Base-by-base conservation (phyloP, 2,329 filamentous ascomycete genomes). In the Fusarium papillatum region DNA sequence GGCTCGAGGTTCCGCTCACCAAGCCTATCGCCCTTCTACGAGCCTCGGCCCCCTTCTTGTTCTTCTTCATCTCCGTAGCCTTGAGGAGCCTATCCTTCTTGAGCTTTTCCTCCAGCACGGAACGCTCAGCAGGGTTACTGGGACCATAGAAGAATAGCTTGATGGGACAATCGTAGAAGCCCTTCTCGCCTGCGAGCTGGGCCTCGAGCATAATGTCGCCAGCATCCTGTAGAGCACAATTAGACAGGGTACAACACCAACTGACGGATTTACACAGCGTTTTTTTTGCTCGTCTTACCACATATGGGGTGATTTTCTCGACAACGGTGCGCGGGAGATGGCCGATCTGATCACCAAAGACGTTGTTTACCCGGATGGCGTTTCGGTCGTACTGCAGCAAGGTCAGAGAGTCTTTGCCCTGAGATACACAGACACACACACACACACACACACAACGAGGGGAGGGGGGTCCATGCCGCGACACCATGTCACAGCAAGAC, bases 291-390 rank as follows among this genome's bases (percentile, higher is more conserved):
- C 38, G 74, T 60, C 86, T 79, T 82, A 93, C 92, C 80, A 97
- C 88, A 80, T 95, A 95, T 3, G 89, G 90, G 0, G 94, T 92
- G 65, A 98, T 85, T 82, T 94, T 96, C n/a, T 87, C 85, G 1
- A 92, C 95, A 26, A 95, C 80, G 1, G 84, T 87, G 16, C 91
- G 87, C 9, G 94, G 93, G 48, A 98, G 87, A 83, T 98, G 95
- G 1, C 95, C 95, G 77, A 98, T 94, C 79, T 97, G 95, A 10
- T 83, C 82, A 19, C 91, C 90, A 80, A 94, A 89, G 17, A 96
- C 94, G 82, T 97, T 97, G 78, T 94, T 89, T 2, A 97, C 90
- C 7, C 91, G 90, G 69, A 97, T 95, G 0, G 95, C 95, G 83
- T 97, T 97, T 8, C 77, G 74, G 80, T 97, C 94, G 80, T 93